Evolutionary conservation across 257 asterid genomes (phyloP).

Genomic region (Solanum paucissectum): DNA sequence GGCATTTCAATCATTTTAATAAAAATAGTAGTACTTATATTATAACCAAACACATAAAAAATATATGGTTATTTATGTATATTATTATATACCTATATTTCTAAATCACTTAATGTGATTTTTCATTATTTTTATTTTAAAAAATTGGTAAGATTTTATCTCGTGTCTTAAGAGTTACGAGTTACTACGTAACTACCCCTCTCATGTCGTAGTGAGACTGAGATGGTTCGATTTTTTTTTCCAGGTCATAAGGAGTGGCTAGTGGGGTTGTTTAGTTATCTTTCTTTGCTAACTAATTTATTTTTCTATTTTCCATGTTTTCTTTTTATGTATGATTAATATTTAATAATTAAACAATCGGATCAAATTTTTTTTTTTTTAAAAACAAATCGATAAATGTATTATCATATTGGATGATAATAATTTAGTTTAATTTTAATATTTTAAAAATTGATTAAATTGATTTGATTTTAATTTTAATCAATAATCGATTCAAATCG

Average conservation of each 20-base stretch:
- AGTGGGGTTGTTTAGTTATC: background rate
- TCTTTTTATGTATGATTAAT: background rate
- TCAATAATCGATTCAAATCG: background rate
- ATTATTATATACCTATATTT: background rate
- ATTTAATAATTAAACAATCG: too few species aligned
- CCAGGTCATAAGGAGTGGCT: background rate
- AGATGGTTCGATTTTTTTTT: too few species aligned
- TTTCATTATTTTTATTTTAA: too few species aligned
- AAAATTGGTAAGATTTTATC: background rate
- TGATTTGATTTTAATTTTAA: too few species aligned
- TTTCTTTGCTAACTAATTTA: too few species aligned
- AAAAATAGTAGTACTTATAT: background rate
- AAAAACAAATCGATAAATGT: too few species aligned
- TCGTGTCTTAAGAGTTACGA: background rate
- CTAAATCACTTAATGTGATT: background rate
- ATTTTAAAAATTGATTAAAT: too few species aligned
- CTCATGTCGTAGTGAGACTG: background rate
- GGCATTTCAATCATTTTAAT: background rate
- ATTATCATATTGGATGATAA: background rate
- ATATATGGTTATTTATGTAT: too few species aligned
- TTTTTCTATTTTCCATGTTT: too few species aligned
- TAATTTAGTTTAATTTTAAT: too few species aligned
- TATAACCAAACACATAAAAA: background rate
- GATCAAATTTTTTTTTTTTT: too few species aligned
- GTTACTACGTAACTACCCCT: background rate